These are phyloP conservation scores for Micractinium sp. DNA, from an alignment of 139 green algal genomes.

Conservation along the genomic window DNA sequence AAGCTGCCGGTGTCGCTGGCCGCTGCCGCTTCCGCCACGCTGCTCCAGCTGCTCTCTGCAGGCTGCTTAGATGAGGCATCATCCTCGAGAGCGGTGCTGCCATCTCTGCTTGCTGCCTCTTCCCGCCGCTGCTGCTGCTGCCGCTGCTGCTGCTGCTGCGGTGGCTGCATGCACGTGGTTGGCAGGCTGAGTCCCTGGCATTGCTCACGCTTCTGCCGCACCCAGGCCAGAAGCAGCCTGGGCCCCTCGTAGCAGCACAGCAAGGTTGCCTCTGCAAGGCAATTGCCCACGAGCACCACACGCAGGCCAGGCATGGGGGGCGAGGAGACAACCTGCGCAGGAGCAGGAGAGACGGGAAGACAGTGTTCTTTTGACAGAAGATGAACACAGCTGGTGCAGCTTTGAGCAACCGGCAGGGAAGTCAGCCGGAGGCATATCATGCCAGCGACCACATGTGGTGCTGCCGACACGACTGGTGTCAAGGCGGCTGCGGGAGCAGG, in stretches of 20 bases:
- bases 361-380: not conserved
- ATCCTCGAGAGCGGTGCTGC: not conserved
- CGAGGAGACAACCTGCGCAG: not conserved
- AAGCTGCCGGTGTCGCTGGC: not conserved
- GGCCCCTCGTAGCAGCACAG: not conserved
- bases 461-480: too few relatives aligned
- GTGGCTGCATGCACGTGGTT: too few relatives aligned
- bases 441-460: too few relatives aligned
- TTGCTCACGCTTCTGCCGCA: too few relatives aligned
- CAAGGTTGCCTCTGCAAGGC: conserved; percentile 13
- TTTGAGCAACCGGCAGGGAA: too few relatives aligned
- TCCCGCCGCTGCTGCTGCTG: not conserved
- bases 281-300: conserved; percentile 3
- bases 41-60: not conserved
- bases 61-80: not conserved
- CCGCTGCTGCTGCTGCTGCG: not conserved
- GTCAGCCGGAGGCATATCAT: too few relatives aligned
- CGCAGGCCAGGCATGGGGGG: not conserved
- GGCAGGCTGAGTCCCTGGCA: too few relatives aligned
- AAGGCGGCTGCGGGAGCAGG: too few relatives aligned
- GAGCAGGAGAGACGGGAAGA: not conserved
- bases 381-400: too few relatives aligned
- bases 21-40: not conserved
- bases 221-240: not conserved
- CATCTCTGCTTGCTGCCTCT: not conserved